Conservation (phyloP, 2,329 filamentous ascomycete species). For the Xylaria digitata region DNA sequence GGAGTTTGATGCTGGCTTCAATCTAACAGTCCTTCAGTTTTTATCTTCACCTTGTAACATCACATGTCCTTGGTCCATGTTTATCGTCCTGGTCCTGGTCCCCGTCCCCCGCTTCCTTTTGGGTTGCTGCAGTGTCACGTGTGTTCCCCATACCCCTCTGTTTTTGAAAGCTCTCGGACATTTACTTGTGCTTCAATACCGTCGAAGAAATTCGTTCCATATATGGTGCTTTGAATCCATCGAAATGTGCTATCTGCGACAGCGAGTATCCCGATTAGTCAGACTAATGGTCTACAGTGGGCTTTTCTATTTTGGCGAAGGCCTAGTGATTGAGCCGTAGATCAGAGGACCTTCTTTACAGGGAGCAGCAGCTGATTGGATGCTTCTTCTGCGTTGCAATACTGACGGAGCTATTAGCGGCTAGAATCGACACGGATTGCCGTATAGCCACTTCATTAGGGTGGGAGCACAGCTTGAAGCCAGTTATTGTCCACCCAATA, state of each 20-base stretch:
- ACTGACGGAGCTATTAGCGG: neutral
- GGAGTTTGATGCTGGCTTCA: conserved; percentile 33
- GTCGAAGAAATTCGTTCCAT: conserved; percentile 10
- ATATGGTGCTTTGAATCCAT: conserved; percentile 12
- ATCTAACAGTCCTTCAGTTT: conserved; percentile 18
- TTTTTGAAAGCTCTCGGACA: conserved; percentile 4
- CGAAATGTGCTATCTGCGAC: conserved; percentile 9
- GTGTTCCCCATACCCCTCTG: conserved; percentile 9
- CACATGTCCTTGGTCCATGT: conserved; percentile 22
- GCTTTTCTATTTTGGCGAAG: neutral
- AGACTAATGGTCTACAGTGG: neutral
- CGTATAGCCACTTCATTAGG: neutral
- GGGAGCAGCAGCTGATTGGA: conserved; percentile 2
- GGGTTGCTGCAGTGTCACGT: conserved; percentile 21
- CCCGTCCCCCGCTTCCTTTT: conserved; percentile 17
- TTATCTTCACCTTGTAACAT: conserved; percentile 26
- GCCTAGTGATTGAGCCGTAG: conserved; percentile 10
- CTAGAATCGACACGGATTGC: too few species aligned
- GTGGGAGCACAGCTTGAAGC: neutral
- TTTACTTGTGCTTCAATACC: conserved; percentile 12
- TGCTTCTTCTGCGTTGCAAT: neutral
- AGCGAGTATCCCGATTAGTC: neutral
- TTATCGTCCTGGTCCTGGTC: neutral
- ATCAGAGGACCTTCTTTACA: neutral
- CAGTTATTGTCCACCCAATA: neutral